Evolutionary conservation across 306 rosid species (phyloP).

Genomic region (Potentilla sterilis): DNA sequence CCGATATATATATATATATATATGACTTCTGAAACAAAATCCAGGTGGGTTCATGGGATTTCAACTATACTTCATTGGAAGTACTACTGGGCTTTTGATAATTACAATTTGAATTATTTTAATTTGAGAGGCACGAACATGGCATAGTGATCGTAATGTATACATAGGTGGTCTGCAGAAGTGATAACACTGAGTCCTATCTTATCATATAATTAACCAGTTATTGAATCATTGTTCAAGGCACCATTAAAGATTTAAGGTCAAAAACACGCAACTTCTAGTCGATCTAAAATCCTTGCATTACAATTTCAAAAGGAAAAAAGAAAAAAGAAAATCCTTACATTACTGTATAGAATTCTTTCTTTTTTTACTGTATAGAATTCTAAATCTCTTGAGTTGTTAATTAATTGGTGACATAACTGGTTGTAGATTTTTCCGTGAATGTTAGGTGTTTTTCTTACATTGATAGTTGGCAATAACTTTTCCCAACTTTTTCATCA

Average conservation of each 20-base stretch:
- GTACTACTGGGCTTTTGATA: neutral
- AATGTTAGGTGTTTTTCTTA: no score
- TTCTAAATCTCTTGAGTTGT: neutral
- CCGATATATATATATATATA: no score
- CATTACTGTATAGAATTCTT: neutral
- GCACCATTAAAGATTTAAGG: neutral
- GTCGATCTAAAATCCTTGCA: neutral
- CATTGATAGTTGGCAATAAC: no score
- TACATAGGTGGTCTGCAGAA: neutral
- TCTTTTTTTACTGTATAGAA: no score
- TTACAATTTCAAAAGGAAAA: no score
- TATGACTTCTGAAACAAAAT: slow-evolving; percentile 12
- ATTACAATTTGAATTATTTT: neutral
- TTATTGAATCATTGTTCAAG: neutral
- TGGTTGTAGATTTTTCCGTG: neutral
- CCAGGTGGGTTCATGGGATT: slow-evolving; percentile 15
- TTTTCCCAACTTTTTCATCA: no score
- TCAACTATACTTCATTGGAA: neutral
- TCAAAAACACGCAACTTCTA: slow-evolving; percentile 16
- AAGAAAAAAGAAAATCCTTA: no score
- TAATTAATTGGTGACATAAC: neutral
- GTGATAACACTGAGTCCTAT: neutral
- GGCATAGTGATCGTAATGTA: neutral
- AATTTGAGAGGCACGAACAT: neutral
- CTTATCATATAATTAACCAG: neutral